These are phyloP conservation scores for Eragrostis nindensis DNA, from an alignment of 176 grass and related monocot species.

Conservation along the genomic window DNA sequence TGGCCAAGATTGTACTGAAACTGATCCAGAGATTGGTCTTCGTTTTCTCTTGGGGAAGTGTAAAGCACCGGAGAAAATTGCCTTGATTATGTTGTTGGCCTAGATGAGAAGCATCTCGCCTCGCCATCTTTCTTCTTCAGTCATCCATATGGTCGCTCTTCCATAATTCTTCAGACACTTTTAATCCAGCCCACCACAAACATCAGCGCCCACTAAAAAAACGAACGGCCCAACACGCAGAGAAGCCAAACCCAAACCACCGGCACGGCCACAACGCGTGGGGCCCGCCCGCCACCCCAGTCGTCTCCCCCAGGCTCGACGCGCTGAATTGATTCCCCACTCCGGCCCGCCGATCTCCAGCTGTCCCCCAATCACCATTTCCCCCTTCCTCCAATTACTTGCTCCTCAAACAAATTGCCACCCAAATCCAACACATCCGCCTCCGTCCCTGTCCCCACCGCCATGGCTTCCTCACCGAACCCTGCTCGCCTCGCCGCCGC, in stretches of 20 bases:
- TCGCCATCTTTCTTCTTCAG: no score
- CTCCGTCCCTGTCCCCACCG: background rate
- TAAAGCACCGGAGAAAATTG: no score
- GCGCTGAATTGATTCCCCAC: conserved; percentile 38
- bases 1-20: no score
- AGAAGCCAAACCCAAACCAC: background rate
- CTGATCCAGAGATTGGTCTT: no score
- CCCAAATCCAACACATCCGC: conserved; percentile 26
- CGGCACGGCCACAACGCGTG: conserved; percentile 21
- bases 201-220: background rate
- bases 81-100: no score
- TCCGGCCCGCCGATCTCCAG: conserved; percentile 18
- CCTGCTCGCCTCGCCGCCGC: background rate
- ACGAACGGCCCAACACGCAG: background rate
- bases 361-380: conserved; percentile 39
- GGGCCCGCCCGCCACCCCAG: conserved; percentile 28
- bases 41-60: no score
- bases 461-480: conserved; percentile 60
- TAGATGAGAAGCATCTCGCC: no score
- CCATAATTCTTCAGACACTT: no score
- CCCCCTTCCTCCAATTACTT: background rate
- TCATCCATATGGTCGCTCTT: no score
- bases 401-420: conserved; percentile 7
- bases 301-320: conserved; percentile 18
- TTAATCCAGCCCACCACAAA: background rate